Evolutionary conservation across 345 rosid species (phyloP), one percentile per base, ranked within the genome.

Genomic region (Gossypium thurberi): DNA sequence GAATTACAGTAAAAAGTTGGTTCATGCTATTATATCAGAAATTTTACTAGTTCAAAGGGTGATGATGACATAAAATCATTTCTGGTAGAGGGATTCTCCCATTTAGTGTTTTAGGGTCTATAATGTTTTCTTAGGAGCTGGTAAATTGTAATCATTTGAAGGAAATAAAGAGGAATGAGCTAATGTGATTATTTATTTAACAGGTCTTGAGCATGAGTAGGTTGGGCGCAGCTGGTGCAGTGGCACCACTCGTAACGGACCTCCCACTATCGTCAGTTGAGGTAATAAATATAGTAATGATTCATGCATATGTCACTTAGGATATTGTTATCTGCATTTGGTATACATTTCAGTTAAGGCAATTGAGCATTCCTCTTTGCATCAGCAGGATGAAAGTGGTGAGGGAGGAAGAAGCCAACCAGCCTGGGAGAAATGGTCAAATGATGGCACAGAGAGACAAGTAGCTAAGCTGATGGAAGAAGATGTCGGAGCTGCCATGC

Each of bases 151-250:
- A 47, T 50, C 40, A 6, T 47, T 23, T 46, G 40, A 70, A 70
- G 55, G 66, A 74, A n/a, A 8, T 48, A 6, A 42, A 57, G 46
- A 71, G n/a, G 25, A 55, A 71, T 2, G 33, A 46, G 28, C 67
- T 21, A 7, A 44, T 46, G 43, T 52, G 18, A 73, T 73, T 46
- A 70, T 80, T 73, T 79, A 83, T 71, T 23, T 76, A 81, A 76
- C 87, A 96, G 99, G 98, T 96, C 74, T 83, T 96, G 76, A 96
- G 98, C 88, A 96, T 96, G 97, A 96, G 99, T 81, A 87, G 98
- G 78, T 80, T 93, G 86, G 99, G 99, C 14, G 98, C 88, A 71
- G 93, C 99, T 58, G 98, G 98, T 76, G 99, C 99, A 1, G 99
- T 96, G 71, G 99, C 97, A 52, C 98, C 98, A 77, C 98, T 96